Evolutionary conservation across 805 yeast genomes (phyloP), one percentile per base, ranked within the genome.

Genomic region (Wickerhamiella kurtzmanii): DNA sequence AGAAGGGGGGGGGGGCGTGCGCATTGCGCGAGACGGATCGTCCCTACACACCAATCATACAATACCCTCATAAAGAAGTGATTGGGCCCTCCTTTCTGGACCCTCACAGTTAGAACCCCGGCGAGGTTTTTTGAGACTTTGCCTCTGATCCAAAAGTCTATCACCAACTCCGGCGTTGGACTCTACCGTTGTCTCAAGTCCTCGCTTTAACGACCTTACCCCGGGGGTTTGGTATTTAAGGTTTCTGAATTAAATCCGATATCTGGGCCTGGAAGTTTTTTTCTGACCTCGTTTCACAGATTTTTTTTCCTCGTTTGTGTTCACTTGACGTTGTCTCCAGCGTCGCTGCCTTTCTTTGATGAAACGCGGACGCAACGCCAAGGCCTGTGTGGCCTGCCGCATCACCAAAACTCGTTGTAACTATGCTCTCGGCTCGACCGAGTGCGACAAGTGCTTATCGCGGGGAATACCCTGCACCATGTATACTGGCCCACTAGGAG

Each of bases 381-480:
- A 46, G 40, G 53, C 53, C 5, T 50, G 53, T 42, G 41, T 44
- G 2, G 48, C 43, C 18, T 54, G 57, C 42, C 49, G 57, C n/a
- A 39, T 36, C 22, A 48, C 46, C 18, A 54, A 54, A 28, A 49
- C 54, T 17, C 49, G 50, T 21, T 54, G 57, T 46, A 40, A 41
- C 35, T 48, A 48, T 25, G 18, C 44, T 8, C 48, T 41, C 16
- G 52, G 47, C 44, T 15, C 47, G 18, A 25, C 28, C 36, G 15
- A 32, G 35, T 54, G 57, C 48, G 51, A 46, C n/a, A 52, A 50
- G 22, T 54, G 57, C 47, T 13, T 22, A 3, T 20, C 43, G 32
- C 45, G 48, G 35, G 50, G 48, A 22, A 28, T 45, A 22, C 49
- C 41, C n/a, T 52, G 55, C 50, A 19, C 47, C 2, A 17, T 37